A percentile compares a stretch with the other conserved stretches of the same genome.
phyloP scores from a whole-genome alignment of 257 asterid species.

The Solanum arcanum region DNA sequence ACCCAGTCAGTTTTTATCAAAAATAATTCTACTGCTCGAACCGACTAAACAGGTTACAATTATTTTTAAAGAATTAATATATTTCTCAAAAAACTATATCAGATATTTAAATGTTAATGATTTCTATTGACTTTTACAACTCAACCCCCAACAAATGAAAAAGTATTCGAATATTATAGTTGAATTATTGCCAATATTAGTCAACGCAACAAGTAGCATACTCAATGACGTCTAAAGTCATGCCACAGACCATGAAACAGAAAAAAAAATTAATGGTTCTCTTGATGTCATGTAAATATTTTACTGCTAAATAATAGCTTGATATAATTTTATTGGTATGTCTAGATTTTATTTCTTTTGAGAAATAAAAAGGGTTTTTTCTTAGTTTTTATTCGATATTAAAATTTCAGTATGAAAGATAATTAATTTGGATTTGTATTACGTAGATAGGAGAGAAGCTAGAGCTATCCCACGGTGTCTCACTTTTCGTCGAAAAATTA shows the following conservation, averaged over 20 bases:
- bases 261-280: not conserved
- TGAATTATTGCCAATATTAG: not conserved
- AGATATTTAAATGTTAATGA: not conserved
- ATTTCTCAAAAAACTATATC: no score
- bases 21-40: no score
- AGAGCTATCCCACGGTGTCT: no score
- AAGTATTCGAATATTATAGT: not conserved
- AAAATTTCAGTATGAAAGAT: rapidly evolving
- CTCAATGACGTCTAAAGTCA: slow-evolving; percentile 19
- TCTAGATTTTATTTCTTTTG: rapidly evolving
- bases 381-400: no score
- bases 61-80: no score
- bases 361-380: no score
- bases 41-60: no score
- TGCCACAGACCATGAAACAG: not conserved
- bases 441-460: no score
- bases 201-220: not conserved
- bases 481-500: no score
- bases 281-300: not conserved
- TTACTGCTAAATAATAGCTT: not conserved
- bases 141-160: not conserved
- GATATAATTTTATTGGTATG: no score
- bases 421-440: no score
- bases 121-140: not conserved
- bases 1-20: no score